phyloP scores from a whole-genome alignment of 1,284 basidiomycete genomes.

The Mixia osmundae region DNA sequence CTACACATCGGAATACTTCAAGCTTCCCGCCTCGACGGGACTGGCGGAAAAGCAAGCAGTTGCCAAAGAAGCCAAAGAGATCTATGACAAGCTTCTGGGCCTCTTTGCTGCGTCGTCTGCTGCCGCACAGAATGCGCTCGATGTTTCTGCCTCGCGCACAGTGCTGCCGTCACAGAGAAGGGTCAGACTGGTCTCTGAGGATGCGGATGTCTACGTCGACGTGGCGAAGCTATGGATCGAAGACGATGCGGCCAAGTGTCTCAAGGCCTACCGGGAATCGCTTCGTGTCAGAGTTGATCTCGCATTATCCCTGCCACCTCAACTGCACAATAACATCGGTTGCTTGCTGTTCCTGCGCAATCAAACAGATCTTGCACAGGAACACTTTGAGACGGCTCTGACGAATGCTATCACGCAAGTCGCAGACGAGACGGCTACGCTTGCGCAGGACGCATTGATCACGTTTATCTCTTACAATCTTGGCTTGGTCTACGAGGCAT shows the following conservation, averaged over 20 bases:
- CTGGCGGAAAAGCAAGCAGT: no score
- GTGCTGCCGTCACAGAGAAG: no score
- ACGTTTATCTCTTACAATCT: slow-evolving; percentile 72
- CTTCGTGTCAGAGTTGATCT: slow-evolving; percentile 28
- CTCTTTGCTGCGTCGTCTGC: no score
- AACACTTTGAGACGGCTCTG: slow-evolving; percentile 28
- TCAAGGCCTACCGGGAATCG: slow-evolving; percentile 48
- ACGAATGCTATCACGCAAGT: slow-evolving; percentile 4
- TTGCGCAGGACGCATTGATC: slow-evolving; percentile 34
- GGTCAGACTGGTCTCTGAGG: no score
- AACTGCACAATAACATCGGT: slow-evolving; percentile 61
- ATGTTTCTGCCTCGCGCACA: no score
- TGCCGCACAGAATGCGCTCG: no score
- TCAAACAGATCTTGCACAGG: slow-evolving; percentile 26
- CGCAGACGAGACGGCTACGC: slow-evolving; percentile 24
- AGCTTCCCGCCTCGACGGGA: no score
- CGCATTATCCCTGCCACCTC: slow-evolving; percentile 22
- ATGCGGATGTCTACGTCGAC: slow-evolving; percentile 62
- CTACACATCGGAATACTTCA: slow-evolving; percentile 39
- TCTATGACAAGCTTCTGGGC: slow-evolving; percentile 51
- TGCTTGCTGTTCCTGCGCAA: slow-evolving; percentile 44
- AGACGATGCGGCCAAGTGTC: slow-evolving; percentile 42
- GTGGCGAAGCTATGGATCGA: slow-evolving; percentile 67
- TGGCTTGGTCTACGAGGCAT: slow-evolving; percentile 62
- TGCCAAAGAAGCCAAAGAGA: slow-evolving; percentile 53